Base-by-base conservation (phyloP, 2,329 filamentous ascomycete species). In the Zasmidium cellare region DNA sequence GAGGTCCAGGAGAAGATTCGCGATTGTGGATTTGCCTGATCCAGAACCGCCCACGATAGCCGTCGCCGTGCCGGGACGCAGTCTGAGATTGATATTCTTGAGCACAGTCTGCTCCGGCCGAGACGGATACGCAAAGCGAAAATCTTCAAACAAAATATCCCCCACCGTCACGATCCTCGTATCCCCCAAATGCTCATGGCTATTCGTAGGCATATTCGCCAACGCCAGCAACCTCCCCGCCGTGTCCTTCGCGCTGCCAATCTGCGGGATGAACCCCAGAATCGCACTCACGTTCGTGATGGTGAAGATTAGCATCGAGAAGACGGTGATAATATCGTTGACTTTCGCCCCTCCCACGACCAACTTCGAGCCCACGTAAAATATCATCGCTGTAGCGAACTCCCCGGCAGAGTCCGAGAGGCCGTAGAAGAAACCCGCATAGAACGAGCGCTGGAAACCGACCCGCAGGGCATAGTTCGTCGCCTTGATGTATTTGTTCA, bases 21-120 rank as follows among this genome's bases (percentile, higher is more conserved):
- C 82, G 35, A 97, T 80, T 0, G 93, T 97, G 14, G 89, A 92
- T 75, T 99, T 97, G 1, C 94, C 93, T n/a, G 88, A 90, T 0
- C 94, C 93, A 0, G 92, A 96, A 0, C 84, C 77, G 1, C 93
- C 92, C 1, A 96, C 91, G 19, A 97, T 85, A 2, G 90, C 91
- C 0, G 87, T 87, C 64, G 85, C 89, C 3, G 83, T 85, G 20
- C 87, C 86, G 0, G 82, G 73, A 1, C 79, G 70, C 52, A 97
- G 83, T 0, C 74, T 77, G 7, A 96, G 76, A n/a, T 80, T 85
- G n/a, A 96, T 72, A 20, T 84, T 77, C 9, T 79, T 78, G 1
- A 97, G 77, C 0, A 91, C 83, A 0, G 56, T 64, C 38, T 77
- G 76, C 1, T 77, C 72, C 0, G 80, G 79, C 0, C 81, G 78